Evolutionary conservation across 352 stramenopile species (phyloP), one percentile per base, ranked within the genome.

Genomic region (Aphanomyces euteiches): DNA sequence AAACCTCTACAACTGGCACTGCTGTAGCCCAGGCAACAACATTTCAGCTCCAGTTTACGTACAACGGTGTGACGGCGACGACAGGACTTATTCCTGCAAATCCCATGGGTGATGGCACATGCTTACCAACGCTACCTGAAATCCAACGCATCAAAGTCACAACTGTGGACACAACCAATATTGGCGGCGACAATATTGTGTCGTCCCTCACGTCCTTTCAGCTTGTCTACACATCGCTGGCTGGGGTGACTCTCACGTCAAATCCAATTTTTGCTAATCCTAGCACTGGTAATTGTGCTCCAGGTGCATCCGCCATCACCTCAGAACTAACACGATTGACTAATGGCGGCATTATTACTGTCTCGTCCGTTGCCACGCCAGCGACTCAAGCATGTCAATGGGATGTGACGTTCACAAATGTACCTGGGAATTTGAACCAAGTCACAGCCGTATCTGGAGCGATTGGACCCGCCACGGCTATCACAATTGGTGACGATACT

Each of bases 131-230:
- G 13, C 74, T 80, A 5, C 71, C 79, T 7, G 92, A 98, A 74
- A 84, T 98, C 15, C 94, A 98, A 80, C 75, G 90, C 47, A 96
- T 98, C 71, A 78, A 77, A n/a, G 90, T 92, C 41, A 88, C 83
- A 37, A 98, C 92, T 0, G 76, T 89, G 4, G 95, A 98, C 66
- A 97, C 89, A n/a, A 98, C 92, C 0, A 81, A 78, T 0, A 73
- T 79, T 2, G 93, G 95, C 15, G 93, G 95, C 21, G 93, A 98
- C 65, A 78, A 83, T 19, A 75, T 95, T 39, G 93, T 98, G 41
- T 98, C 92, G 1, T 75, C 84, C 3, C 79, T 78, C 8, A 90
- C 91, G 0, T 79, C 78, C 0, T 97, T 98, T 72, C 84, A 94
- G 60, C 80, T 98, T 8, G 69, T 90, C 1, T 98, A 96, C 74